These are phyloP conservation scores for Colletotrichum sp. DNA, from an alignment of 2,329 filamentous ascomycete species.

Conservation along the genomic window DNA sequence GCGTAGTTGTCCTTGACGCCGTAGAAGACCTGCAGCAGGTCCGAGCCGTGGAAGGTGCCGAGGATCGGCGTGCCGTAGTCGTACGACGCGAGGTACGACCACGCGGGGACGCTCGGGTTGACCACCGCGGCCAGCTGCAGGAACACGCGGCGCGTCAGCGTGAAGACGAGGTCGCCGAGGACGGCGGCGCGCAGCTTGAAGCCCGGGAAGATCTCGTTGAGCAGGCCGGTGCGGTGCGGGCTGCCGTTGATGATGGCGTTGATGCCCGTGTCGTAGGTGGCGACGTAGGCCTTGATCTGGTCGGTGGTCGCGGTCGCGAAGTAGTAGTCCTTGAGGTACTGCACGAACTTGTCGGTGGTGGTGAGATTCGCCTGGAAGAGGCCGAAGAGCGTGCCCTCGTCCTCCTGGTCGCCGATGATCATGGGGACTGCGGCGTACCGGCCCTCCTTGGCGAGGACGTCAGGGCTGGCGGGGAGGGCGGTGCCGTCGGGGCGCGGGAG, in stretches of 20 bases:
- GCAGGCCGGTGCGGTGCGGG: constrained; percentile 61
- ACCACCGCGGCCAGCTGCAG: constrained; percentile 44
- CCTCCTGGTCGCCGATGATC: constrained; percentile 69
- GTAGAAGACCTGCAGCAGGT: constrained; percentile 71
- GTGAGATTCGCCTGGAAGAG: constrained; percentile 64
- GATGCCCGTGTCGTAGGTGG: constrained; percentile 55
- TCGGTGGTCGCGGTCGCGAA: constrained; percentile 20
- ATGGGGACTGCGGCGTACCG: constrained; percentile 64
- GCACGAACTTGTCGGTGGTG: constrained; percentile 51
- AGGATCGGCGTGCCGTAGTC: constrained; percentile 73
- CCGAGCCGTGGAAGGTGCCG: constrained; percentile 78
- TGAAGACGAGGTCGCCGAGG: constrained; percentile 67
- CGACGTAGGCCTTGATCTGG: constrained; percentile 54
- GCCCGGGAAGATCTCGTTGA: constrained; percentile 68
- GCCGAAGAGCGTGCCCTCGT: constrained; percentile 70
- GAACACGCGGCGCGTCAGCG: constrained; percentile 42
- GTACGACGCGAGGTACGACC: constrained; percentile 80
- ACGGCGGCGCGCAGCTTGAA: constrained; percentile 70
- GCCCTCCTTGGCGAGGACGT: constrained; percentile 49
- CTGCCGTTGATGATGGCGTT: constrained; percentile 59
- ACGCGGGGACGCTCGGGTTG: constrained; percentile 61
- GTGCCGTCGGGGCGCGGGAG: constrained; percentile 65
- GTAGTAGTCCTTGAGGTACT: constrained; percentile 31
- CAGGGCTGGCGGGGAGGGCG: constrained; percentile 57
- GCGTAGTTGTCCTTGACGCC: constrained; percentile 36